Base-by-base conservation (phyloP, 129 eudicot genomes). In the Gnaphalium uliginosum region DNA sequence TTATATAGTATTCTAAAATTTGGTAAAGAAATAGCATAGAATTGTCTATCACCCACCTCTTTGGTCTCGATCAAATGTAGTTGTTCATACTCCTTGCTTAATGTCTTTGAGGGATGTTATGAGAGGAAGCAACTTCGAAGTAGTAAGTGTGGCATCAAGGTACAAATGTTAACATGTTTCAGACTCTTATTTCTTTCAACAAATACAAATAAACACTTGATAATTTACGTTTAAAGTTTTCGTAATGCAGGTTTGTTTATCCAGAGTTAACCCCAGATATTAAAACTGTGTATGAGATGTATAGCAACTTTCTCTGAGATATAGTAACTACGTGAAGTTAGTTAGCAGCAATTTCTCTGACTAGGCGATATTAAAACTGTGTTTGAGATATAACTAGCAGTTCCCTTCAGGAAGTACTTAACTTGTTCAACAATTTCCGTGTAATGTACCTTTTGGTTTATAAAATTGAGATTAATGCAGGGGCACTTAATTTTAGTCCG, bases 1-100 rank as follows among this genome's bases (percentile, higher is more conserved):
- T 8, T 30, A 6, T 59, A 24, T 78, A 19, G 0, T 69, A 8
- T 4, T 78, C 5, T 50, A 69, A 30, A 39, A 78, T 27, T 41
- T 78, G 65, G 4, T 60, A 15, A 48, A 78, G 64, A 78, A 27
- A 64, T 69, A 13, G 2, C 64, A 76, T 48, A 77, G 81, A 68
- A 25, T 77, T 3, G 39, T 69, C 6, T 13, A 41, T 63, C 63
- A 59, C 46, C 50, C 50, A 15, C 13, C 27, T 15, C 35, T 60
- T 48, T 26, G 24, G 61, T 14, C 1, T 43, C 39, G 64, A 2
- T 32, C 2, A 8, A 46, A 15, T 5, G 27, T 56, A 29, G 22
- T 69, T 53, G 64, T 18, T 60, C 74, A 78, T 78, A 78, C 65
- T 43, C 71, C 71, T 46, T 60, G 81, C 63, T 5, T 69, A 22